These are phyloP conservation scores for Saturnispora saitoi DNA, from an alignment of 805 yeast genomes.

Conservation along the genomic window DNA sequence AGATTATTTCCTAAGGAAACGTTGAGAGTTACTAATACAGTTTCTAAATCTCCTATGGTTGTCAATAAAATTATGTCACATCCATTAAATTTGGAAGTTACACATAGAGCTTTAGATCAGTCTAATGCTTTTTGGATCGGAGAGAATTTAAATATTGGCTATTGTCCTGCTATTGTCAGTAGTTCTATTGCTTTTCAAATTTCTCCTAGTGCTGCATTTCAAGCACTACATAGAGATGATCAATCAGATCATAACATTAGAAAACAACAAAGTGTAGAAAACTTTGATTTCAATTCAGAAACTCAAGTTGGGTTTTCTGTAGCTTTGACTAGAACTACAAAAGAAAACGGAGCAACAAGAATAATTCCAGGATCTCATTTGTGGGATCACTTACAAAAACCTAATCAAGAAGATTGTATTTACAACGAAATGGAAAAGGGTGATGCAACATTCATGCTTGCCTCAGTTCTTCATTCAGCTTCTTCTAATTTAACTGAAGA, in stretches of 20 bases:
- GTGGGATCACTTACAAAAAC: conserved; percentile 22
- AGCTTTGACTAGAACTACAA: conserved; percentile 23
- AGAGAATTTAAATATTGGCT: conserved; percentile 7
- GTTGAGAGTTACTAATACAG: conserved; percentile 8
- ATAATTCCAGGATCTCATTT: conserved; percentile 27
- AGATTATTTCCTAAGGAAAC: conserved; percentile 11
- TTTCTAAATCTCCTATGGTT: conserved; percentile 8
- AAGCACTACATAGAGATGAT: conserved; percentile 11
- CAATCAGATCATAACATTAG: conserved; percentile 11
- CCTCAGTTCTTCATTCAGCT: conserved; percentile 26
- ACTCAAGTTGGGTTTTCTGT: conserved; percentile 20
- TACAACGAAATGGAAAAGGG: conserved; percentile 27
- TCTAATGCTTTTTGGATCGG: conserved; percentile 11
- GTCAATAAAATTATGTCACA: conserved; percentile 6
- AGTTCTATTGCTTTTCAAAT: conserved; percentile 11
- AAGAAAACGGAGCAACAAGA: conserved; percentile 27
- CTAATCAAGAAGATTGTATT: conserved; percentile 17
- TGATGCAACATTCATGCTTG: conserved; percentile 27
- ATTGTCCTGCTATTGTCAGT: conserved; percentile 4
- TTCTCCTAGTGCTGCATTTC: conserved; percentile 7
- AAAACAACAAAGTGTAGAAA: conserved; percentile 5
- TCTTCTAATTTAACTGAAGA: conserved; percentile 23
- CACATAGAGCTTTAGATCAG: conserved; percentile 5
- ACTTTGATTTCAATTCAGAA: conserved; percentile 2
- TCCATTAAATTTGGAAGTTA: conserved; percentile 6